These are phyloP conservation scores for Cinchona pubescens DNA, from an alignment of 257 asterid species.

Conservation along the genomic window DNA sequence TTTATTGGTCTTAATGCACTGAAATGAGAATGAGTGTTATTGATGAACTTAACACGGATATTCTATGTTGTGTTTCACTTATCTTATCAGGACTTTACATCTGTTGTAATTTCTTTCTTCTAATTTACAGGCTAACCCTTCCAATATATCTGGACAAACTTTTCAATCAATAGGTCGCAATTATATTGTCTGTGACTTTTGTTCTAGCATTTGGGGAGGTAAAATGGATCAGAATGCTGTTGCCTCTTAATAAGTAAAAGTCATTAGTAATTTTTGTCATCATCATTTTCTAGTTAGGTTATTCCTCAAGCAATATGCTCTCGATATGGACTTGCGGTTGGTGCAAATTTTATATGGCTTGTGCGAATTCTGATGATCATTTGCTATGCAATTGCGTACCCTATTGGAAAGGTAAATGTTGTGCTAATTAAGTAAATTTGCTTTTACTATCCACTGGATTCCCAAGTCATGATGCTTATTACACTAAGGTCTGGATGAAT, in stretches of 20 bases:
- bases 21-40: not conserved
- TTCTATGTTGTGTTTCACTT: slow-evolving; percentile 3
- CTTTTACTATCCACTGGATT: not conserved
- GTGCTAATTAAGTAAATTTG: not conserved
- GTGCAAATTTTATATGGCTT: slow-evolving; percentile 89
- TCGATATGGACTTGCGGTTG: slow-evolving; percentile 96
- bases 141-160: slow-evolving; percentile 88
- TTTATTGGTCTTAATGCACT: not conserved
- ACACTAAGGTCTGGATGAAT: not conserved
- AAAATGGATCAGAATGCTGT: slow-evolving; percentile 15
- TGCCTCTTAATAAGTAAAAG: not conserved
- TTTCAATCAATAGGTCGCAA: slow-evolving; percentile 92
- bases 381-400: slow-evolving; percentile 83
- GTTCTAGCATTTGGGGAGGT: slow-evolving; percentile 97
- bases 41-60: not conserved
- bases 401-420: slow-evolving; percentile 85
- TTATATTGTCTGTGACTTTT: slow-evolving; percentile 90
- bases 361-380: slow-evolving; percentile 80
- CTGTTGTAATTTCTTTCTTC: slow-evolving; percentile 12
- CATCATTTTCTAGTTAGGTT: slow-evolving; percentile 44
- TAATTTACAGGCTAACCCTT: slow-evolving; percentile 85
- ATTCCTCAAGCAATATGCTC: slow-evolving; percentile 99
- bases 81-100: not conserved
- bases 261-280: not conserved
- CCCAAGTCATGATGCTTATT: not conserved